Evolutionary conservation across 208 protist genomes (phyloP).

Genomic region (Leishmania braziliensis): DNA sequence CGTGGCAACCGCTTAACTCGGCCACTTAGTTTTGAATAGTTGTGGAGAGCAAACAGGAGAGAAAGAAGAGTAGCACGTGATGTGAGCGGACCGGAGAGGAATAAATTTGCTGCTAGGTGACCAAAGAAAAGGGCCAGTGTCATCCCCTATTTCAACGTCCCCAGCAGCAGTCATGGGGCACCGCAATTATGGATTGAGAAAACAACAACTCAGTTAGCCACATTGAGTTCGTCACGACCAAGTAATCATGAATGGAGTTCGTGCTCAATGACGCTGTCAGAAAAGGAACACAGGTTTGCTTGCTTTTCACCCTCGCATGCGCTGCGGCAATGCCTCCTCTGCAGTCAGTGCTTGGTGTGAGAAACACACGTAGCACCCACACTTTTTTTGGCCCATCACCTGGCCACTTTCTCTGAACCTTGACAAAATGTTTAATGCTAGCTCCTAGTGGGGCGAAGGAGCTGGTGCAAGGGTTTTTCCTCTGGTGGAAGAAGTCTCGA

Average conservation of each 20-base stretch:
- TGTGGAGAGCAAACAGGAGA: background rate
- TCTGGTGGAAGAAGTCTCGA: background rate
- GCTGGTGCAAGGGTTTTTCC: background rate
- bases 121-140: background rate
- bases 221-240: background rate
- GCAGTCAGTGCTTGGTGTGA: background rate
- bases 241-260: background rate
- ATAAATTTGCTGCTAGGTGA: background rate
- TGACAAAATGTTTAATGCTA: slow-evolving; percentile 14
- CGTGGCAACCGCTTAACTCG: background rate
- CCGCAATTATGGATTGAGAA: background rate
- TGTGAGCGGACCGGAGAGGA: background rate
- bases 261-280: background rate
- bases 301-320: background rate
- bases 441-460: slow-evolving; percentile 16
- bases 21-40: background rate
- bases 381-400: background rate
- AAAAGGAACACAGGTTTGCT: background rate
- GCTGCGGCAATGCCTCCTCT: background rate
- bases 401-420: slow-evolving; percentile 8
- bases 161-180: background rate
- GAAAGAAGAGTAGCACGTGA: background rate
- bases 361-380: background rate
- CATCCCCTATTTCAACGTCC: background rate
- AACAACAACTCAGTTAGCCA: background rate